Evolutionary conservation across 208 protist genomes (phyloP).

Genomic region (Acanthamoeba royreba): DNA sequence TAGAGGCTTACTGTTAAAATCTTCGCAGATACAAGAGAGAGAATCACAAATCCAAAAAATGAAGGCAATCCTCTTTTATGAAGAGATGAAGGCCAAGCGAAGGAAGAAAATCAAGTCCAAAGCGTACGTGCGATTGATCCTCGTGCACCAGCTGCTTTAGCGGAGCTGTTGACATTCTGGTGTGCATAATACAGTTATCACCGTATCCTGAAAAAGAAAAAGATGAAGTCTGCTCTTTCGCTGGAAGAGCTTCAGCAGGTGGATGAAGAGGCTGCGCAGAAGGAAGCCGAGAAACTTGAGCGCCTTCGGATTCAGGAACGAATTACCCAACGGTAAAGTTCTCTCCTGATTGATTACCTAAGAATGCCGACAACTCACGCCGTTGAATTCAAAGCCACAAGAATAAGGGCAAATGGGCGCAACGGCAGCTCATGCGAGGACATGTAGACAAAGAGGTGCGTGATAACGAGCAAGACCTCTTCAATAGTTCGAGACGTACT

Average conservation of each 20-base stretch:
- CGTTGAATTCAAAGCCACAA: no score
- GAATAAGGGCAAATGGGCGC: constrained; percentile 45
- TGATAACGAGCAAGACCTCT: no score
- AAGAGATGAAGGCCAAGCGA: constrained; percentile 37
- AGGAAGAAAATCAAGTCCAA: constrained; percentile 52
- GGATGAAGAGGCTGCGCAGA: not conserved
- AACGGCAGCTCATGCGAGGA: not conserved
- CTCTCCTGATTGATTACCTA: no score
- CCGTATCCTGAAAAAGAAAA: constrained; percentile 39
- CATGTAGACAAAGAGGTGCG: constrained; percentile 7
- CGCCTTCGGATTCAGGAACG: constrained; percentile 9
- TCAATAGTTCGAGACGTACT: no score
- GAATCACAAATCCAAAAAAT: constrained; percentile 42
- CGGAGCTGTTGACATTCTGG: no score
- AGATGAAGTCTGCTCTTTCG: not conserved
- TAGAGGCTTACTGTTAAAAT: no score
- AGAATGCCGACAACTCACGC: no score
- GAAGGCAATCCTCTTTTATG: constrained; percentile 39
- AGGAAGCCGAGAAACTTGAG: constrained; percentile 5
- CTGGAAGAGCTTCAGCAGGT: constrained; percentile 11
- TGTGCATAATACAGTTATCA: no score
- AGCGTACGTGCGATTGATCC: not conserved
- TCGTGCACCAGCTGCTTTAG: no score
- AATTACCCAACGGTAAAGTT: constrained; percentile 23
- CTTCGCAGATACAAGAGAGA: no score